Evolutionary conservation across 2,329 filamentous ascomycete genomes (phyloP), one percentile per base, ranked within the genome.

Genomic region (Fusarium illudens): DNA sequence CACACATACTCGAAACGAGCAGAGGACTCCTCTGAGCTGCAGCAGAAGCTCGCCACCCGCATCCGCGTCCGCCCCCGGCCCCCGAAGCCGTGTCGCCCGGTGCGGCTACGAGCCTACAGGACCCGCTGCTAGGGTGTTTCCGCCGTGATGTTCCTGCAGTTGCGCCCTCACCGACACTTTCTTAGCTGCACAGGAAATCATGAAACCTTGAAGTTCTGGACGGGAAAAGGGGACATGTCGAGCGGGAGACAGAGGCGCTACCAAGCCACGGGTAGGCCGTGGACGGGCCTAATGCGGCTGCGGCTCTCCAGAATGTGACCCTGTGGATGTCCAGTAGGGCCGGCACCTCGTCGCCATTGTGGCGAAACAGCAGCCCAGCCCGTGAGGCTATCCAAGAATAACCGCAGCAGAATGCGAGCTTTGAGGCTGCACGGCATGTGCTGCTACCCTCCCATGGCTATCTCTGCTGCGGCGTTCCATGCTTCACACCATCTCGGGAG

Each of bases 91-190:
- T 56, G 58, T 55, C 53, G 62, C 59, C 70, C 70, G 65, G 54
- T 39, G 59, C 36, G 48, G 52, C 56, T 63, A 49, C 33, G n/a
- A 42, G 29, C 48, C 12, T 30, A 29, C 30, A 46, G 32, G 63
- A 58, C 52, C 54, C 57, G 67, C 60, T 64, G 39, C 68, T 62
- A 69, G 67, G 67, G 60, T 64, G 49, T 66, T 68, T 42, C 65
- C 65, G 65, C 67, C 67, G 65, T 62, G 42, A 71, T 72, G 71
- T 73, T 70, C 71, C 68, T 74, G 68, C 62, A 69, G 66, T 66
- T 64, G 66, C 67, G 69, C 12, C 52, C 63, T 74, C 72, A 74
- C 72, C 72, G 72, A 74, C 72, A 68, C 54, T 67, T 65, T 13
- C 13, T 22, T 22, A 32, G n/a, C 13, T 15, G n/a, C 9, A 12